Percentiles rank a stretch among this genome's conserved stretches.
Evolutionary conservation across 345 rosid species (phyloP).

Genomic region (Populus deltoides): DNA sequence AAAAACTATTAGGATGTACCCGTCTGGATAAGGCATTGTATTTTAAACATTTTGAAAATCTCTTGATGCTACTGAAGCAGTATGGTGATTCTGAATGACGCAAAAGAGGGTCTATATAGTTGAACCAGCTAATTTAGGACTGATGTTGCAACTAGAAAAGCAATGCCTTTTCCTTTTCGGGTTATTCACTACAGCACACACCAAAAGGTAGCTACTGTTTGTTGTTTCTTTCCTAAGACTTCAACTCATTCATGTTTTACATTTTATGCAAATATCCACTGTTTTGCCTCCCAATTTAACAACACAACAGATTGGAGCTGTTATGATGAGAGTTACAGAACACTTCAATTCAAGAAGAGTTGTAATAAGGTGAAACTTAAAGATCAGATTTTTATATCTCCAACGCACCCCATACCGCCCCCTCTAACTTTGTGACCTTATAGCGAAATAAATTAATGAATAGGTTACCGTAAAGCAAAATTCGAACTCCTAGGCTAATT

Average conservation of each 20-base stretch:
- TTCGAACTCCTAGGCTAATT: too few species aligned
- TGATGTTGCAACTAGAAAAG: too few species aligned
- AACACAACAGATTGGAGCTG: neutral
- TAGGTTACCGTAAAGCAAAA: too few species aligned
- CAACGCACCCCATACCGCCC: neutral
- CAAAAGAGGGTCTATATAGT: neutral
- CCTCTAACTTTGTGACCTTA: neutral
- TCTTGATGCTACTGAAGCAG: neutral
- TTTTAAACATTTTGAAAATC: neutral
- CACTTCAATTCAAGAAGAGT: neutral
- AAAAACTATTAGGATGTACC: neutral
- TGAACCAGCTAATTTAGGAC: neutral
- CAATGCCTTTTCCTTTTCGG: too few species aligned
- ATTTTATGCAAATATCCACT: neutral
- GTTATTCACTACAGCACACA: neutral
- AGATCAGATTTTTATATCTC: neutral
- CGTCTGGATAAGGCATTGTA: neutral
- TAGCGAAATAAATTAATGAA: neutral
- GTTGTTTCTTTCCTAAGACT: neutral
- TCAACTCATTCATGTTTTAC: neutral
- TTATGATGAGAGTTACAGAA: neutral
- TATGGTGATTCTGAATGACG: neutral
- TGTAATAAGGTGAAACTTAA: neutral
- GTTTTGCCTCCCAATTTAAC: neutral
- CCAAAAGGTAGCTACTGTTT: neutral